phyloP scores from a whole-genome alignment of 2,329 filamentous ascomycete species.

The Fusarium aywerte region DNA sequence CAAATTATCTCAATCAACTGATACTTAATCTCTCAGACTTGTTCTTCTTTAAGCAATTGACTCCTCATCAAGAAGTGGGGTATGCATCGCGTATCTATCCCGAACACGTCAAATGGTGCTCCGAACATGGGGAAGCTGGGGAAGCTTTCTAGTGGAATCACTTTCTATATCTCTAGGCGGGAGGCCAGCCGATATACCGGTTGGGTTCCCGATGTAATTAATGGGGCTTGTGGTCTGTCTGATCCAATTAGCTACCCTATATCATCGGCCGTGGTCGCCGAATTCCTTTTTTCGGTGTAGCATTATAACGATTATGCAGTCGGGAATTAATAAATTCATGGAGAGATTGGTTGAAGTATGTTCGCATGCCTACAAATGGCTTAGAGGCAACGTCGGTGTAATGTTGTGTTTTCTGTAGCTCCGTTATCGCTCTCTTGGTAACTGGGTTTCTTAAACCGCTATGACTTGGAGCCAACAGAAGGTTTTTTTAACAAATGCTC shows the following conservation, averaged over 20 bases:
- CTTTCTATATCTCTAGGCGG: background rate
- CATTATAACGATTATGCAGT: background rate
- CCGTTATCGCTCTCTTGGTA: background rate
- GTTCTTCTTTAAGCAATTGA: constrained; percentile 13
- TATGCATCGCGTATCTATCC: constrained; percentile 23
- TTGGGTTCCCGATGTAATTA: background rate
- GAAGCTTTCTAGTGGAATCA: background rate
- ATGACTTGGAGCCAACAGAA: no score
- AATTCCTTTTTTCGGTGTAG: background rate
- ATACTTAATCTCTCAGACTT: no score
- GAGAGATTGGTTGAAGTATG: background rate
- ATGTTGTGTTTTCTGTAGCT: background rate
- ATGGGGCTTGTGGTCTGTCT: fast-evolving
- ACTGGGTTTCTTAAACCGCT: no score
- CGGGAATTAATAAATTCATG: background rate
- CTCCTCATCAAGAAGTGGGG: constrained; percentile 37
- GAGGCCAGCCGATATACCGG: constrained; percentile 17
- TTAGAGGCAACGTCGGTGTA: fast-evolving
- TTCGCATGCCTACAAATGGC: fast-evolving
- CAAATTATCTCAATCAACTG: background rate
- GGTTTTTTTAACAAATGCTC: no score
- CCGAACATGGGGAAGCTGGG: constrained; percentile 9
- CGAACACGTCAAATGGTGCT: constrained; percentile 7
- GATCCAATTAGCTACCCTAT: background rate
- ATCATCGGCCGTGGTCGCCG: constrained; percentile 5